A percentile compares a stretch with the other conserved stretches of the same genome.
phyloP scores from a whole-genome alignment of 129 eudicot genomes.

The Helianthus tuberosus region DNA sequence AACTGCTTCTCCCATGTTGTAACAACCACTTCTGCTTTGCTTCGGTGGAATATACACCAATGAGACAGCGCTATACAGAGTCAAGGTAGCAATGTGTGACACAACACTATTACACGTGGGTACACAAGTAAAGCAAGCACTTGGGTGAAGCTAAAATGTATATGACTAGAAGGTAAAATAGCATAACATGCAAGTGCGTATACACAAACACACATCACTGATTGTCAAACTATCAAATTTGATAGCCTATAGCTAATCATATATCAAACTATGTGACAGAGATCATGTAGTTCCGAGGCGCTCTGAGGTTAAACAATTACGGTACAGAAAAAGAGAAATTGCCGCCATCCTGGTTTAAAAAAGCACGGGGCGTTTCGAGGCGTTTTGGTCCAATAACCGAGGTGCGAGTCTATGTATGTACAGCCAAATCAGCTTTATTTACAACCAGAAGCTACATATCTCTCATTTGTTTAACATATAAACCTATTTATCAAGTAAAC shows the following conservation, averaged over 20 bases:
- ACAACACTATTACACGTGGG: not conserved
- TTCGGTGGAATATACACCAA: slow-evolving; percentile 97
- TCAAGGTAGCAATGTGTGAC: slow-evolving; percentile 47
- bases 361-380: too few species aligned
- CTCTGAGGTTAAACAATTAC: not conserved
- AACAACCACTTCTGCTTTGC: slow-evolving; percentile 83
- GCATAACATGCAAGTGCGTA: not conserved
- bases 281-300: not conserved
- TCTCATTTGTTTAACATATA: too few species aligned
- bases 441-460: too few species aligned
- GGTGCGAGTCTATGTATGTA: too few species aligned
- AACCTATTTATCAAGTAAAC: too few species aligned
- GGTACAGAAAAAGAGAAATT: not conserved
- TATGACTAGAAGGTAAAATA: not conserved
- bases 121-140: slow-evolving; percentile 11
- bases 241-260: not conserved
- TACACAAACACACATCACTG: not conserved
- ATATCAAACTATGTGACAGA: not conserved
- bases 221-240: not conserved
- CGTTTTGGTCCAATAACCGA: too few species aligned
- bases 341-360: not conserved
- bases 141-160: not conserved
- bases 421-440: too few species aligned
- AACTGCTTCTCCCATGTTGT: slow-evolving; percentile 89
- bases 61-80: slow-evolving; percentile 72